Base-by-base conservation (phyloP, 495 filamentous ascomycete genomes). In the Extremus antarcticus region DNA sequence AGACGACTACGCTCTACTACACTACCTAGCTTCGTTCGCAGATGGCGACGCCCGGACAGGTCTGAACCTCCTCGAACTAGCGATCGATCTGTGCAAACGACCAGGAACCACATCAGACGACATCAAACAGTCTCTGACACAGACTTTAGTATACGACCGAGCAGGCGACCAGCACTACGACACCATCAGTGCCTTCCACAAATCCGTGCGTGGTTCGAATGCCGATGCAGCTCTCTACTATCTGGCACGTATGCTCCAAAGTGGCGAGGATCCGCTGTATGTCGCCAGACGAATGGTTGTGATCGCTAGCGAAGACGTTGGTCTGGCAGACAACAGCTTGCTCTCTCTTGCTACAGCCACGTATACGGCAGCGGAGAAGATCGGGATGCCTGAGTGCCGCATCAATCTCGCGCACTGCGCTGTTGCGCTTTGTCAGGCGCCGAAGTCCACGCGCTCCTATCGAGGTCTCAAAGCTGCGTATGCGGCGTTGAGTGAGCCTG, bases 101-200 rank as follows among this genome's bases (percentile, higher is more conserved):
- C 70, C 72, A 0, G 15, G 15, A 16, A 67, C 65, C 20, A 79
- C 74, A 0, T 80, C 80, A 55, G 82, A 83, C 8, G 75, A 78
- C 49, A 78, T 98, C 60, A 94, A 95, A 62, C 70, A 75, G 17
- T 76, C 85, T 15, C 74, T 98, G 11, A 96, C 91, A 3, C 86
- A 87, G 61, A 97, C 92, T 0, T 72, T 96, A 13, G 86, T 95
- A 41, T 96, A 97, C 72, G 92, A 98, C 70, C 82, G 92, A 43
- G 85, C 87, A 0, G 92, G 92, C 22, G 92, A 98, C 69, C 86
- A 94, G 65, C 92, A 97, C 69, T 98, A 86, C 68, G 90, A 97
- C 64, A 88, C 86, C 48, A 97, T 98, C 61, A 94, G 87, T 1
- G 92, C 92, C 45, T 92, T 98, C 66, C 92, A 98, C 74, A 98